A percentile compares a stretch with the other conserved stretches of the same genome.
Evolutionary conservation across 352 stramenopile species (phyloP).

Genomic region (Ophiocytium majus): DNA sequence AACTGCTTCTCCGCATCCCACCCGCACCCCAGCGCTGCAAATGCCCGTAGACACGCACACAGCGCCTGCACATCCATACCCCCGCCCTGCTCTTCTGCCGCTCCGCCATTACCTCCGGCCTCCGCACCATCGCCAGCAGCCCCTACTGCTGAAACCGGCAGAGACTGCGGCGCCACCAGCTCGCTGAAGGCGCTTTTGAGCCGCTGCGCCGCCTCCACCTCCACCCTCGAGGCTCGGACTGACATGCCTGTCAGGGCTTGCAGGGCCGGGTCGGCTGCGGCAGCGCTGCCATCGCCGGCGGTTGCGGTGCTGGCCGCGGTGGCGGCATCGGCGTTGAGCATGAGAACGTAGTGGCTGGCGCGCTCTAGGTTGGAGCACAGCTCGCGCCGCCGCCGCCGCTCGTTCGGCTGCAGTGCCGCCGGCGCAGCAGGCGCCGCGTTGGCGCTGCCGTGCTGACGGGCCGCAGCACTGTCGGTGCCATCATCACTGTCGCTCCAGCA

Average conservation of each 20-base stretch:
- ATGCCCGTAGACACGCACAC: constrained; percentile 40
- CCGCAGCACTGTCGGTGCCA: too few relatives aligned
- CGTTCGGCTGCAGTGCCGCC: background rate
- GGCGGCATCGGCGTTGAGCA: constrained; percentile 37
- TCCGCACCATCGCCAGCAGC: background rate
- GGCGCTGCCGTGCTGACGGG: background rate
- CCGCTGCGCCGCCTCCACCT: constrained; percentile 37
- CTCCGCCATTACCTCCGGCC: background rate
- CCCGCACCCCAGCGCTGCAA: constrained; percentile 43
- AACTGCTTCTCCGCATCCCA: constrained; percentile 50
- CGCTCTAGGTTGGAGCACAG: constrained; percentile 41
- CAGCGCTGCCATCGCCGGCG: background rate
- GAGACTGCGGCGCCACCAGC: constrained; percentile 23
- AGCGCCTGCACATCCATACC: constrained; percentile 27
- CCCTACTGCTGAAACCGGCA: background rate
- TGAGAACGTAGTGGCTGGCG: constrained; percentile 44
- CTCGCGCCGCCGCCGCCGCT: too few relatives aligned
- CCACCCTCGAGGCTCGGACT: constrained; percentile 30
- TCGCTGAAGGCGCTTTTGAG: constrained; percentile 32
- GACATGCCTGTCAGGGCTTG: constrained; percentile 35
- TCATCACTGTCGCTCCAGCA: constrained; percentile 10
- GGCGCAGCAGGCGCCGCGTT: constrained; percentile 9
- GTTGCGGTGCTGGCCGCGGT: constrained; percentile 23
- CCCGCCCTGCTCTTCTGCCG: background rate
- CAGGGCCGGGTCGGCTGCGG: constrained; percentile 16